Percentiles rank a stretch among this genome's conserved stretches.
These are phyloP conservation scores for Populus euphratica DNA, from an alignment of 345 rosid species.

Conservation along the genomic window DNA sequence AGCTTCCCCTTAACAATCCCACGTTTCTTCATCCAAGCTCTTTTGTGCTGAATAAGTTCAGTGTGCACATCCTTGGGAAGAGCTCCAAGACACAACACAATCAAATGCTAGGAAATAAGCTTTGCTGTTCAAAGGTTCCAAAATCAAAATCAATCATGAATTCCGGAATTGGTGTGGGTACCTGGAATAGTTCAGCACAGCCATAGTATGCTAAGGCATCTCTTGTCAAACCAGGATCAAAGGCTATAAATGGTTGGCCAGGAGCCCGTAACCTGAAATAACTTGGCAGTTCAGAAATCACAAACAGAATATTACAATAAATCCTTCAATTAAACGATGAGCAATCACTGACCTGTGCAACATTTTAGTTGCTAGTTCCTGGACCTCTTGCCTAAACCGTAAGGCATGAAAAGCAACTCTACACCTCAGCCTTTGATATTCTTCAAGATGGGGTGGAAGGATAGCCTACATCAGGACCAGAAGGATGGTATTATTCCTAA, in stretches of 20 bases:
- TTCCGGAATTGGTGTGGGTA: conserved; percentile 35
- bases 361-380: conserved; percentile 75
- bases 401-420: conserved; percentile 89
- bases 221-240: conserved; percentile 93
- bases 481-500: conserved; percentile 4
- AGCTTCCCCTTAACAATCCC: conserved; percentile 77
- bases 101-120: conserved; percentile 24
- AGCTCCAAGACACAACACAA: conserved; percentile 50
- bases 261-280: conserved; percentile 66
- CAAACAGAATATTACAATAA: neutral
- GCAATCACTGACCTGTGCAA: conserved; percentile 52
- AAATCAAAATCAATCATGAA: conserved; percentile 9
- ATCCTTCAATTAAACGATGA: neutral
- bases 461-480: conserved; percentile 51
- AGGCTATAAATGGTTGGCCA: conserved; percentile 88
- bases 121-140: conserved; percentile 10
- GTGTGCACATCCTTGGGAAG: conserved; percentile 84
- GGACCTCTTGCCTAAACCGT: conserved; percentile 75
- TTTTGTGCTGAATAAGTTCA: conserved; percentile 90
- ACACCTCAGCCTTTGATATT: conserved; percentile 89
- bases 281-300: neutral
- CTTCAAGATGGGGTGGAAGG: conserved; percentile 77
- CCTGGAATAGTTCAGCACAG: conserved; percentile 99
- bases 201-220: conserved; percentile 95
- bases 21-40: conserved; percentile 90